Percentiles rank a stretch among this genome's conserved stretches.
phyloP scores from a whole-genome alignment of 345 rosid genomes.

The Toxicodendron radicans region DNA sequence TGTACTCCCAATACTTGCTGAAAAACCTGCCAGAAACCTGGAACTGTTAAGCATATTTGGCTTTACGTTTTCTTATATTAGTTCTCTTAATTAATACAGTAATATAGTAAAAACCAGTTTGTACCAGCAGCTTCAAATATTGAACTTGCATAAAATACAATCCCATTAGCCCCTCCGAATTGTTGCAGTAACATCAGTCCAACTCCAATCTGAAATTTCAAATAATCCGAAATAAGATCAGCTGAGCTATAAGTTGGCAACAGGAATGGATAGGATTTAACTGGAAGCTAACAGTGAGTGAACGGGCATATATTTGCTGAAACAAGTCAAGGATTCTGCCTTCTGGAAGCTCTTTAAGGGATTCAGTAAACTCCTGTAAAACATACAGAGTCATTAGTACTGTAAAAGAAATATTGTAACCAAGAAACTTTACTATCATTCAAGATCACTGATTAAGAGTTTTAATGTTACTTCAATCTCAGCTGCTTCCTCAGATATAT shows the following conservation, averaged over 20 bases:
- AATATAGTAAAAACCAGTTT: not conserved
- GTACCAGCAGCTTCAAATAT: conserved; percentile 51
- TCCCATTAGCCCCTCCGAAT: conserved; percentile 40
- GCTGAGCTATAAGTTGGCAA: not conserved
- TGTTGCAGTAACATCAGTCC: conserved; percentile 53
- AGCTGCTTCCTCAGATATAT: conserved; percentile 47
- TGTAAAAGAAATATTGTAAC: too few relatives aligned
- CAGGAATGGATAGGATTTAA: not conserved
- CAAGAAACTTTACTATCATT: too few relatives aligned
- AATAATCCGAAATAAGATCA: not conserved
- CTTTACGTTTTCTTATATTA: not conserved
- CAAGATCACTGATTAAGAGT: too few relatives aligned
- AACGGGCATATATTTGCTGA: not conserved
- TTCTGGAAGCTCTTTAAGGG: not conserved
- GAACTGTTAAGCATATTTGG: not conserved
- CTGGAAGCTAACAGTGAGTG: not conserved
- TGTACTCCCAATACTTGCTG: conserved; percentile 34
- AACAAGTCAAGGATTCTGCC: not conserved
- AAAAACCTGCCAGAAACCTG: conserved; percentile 28
- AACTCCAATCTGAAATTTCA: conserved; percentile 39
- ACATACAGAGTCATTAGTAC: not conserved
- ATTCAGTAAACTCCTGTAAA: not conserved
- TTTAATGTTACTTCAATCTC: conserved; percentile 37
- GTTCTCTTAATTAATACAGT: conserved; percentile 13
- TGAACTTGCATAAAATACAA: conserved; percentile 43